Percentiles rank a stretch among this genome's conserved stretches.
phyloP scores from a whole-genome alignment of 495 filamentous ascomycete genomes.

The Cairneyella variabilis region DNA sequence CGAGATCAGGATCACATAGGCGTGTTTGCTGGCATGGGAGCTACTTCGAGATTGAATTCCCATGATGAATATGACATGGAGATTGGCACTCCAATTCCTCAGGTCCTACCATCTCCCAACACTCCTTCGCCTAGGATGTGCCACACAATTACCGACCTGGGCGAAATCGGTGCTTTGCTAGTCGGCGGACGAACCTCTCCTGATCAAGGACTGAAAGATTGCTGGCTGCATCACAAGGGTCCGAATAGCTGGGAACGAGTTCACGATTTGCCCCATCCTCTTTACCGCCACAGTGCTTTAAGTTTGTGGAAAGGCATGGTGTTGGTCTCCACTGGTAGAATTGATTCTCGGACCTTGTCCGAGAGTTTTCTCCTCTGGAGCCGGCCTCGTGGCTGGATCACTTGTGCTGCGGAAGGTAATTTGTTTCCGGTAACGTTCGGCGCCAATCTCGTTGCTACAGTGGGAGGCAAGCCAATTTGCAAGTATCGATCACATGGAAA shows the following conservation, averaged over 20 bases:
- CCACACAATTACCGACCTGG: constrained; percentile 65
- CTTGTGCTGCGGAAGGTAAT: constrained; percentile 27
- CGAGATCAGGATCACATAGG: constrained; percentile 7
- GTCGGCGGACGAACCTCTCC: constrained; percentile 80
- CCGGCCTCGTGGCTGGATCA: constrained; percentile 42
- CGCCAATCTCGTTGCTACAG: constrained; percentile 36
- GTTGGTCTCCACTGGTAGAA: constrained; percentile 70
- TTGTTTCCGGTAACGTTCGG: constrained; percentile 58
- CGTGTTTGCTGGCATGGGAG: constrained; percentile 58
- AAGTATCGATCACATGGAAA: background rate
- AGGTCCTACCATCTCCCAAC: background rate
- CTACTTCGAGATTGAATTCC: constrained; percentile 53
- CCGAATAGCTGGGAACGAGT: constrained; percentile 53
- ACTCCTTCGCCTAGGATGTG: constrained; percentile 61
- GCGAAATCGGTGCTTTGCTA: constrained; percentile 50
- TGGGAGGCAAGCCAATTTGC: background rate
- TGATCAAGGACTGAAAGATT: constrained; percentile 58
- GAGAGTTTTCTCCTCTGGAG: constrained; percentile 64
- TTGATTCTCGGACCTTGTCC: constrained; percentile 49
- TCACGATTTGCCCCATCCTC: constrained; percentile 56
- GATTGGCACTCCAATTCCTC: no score
- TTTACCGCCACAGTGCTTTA: constrained; percentile 71
- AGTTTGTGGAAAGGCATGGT: constrained; percentile 44
- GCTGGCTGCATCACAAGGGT: constrained; percentile 61
- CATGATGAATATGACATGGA: constrained; percentile 51